phyloP scores from a whole-genome alignment of 192 early-diverging fungal species.

The Coemansia sp. region DNA sequence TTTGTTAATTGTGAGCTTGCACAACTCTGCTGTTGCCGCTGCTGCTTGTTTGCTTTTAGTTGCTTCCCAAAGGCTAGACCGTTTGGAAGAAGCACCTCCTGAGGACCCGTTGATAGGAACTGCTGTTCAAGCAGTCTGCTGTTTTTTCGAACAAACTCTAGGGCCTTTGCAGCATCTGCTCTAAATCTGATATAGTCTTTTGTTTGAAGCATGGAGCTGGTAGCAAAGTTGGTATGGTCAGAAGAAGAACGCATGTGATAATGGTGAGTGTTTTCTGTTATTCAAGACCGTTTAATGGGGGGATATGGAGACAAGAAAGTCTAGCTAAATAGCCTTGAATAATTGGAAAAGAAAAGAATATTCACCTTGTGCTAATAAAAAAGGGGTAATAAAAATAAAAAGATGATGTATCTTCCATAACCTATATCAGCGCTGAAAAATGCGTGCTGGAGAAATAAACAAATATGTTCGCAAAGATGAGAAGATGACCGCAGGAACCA shows the following conservation, averaged over 20 bases:
- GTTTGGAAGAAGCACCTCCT: constrained; percentile 3
- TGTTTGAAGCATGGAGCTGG: neutral
- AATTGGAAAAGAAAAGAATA: no score
- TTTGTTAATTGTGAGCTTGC: neutral
- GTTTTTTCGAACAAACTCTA: neutral
- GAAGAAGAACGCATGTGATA: neutral
- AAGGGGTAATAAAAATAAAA: neutral
- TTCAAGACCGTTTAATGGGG: no score
- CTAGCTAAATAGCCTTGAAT: no score
- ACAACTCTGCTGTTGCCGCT: neutral
- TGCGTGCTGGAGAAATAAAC: no score
- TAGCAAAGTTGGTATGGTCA: neutral
- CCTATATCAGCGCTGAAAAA: no score
- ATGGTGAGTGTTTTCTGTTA: neutral
- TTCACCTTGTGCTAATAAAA: neutral
- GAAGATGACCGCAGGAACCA: no score
- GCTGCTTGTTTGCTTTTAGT: neutral
- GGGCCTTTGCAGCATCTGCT: neutral
- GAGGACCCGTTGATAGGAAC: constrained; percentile 3
- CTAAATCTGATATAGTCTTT: neutral
- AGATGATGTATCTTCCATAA: neutral
- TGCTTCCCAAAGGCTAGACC: neutral
- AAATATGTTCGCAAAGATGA: no score
- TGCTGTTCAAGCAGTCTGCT: neutral
- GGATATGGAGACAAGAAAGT: neutral